Percentiles rank a stretch among this genome's conserved stretches.
Conservation (phyloP, 2,329 filamentous ascomycete species). For the Colletotrichum simmondsii region DNA sequence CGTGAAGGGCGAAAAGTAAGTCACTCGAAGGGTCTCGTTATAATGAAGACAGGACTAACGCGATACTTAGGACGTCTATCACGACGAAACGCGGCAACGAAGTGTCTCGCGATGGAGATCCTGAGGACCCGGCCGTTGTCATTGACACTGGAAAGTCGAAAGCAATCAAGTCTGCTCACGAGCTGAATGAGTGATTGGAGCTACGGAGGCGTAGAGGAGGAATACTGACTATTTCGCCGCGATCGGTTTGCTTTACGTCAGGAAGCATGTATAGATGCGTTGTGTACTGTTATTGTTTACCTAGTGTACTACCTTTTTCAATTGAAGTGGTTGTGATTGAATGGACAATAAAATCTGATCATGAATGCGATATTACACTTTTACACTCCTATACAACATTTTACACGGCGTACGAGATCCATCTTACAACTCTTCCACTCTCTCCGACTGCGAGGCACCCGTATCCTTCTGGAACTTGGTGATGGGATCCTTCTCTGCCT, state of each 20-base stretch:
- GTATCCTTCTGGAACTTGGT: slow-evolving; percentile 42
- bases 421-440: slow-evolving; percentile 20
- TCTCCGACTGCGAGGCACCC: background rate
- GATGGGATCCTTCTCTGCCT: slow-evolving; percentile 68
- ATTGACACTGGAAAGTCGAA: slow-evolving; percentile 51
- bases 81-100: slow-evolving; percentile 54
- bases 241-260: slow-evolving; percentile 37
- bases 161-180: slow-evolving; percentile 53
- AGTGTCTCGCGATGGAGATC: slow-evolving; percentile 51
- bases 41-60: background rate
- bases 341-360: too few relatives aligned
- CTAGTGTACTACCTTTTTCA: too few relatives aligned
- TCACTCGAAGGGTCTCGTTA: background rate
- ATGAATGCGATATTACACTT: background rate
- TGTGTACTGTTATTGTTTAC: background rate
- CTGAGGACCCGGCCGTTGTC: slow-evolving; percentile 55
- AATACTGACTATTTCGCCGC: background rate
- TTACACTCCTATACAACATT: background rate
- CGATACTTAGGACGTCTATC: slow-evolving; percentile 46
- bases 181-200: slow-evolving; percentile 44
- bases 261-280: background rate
- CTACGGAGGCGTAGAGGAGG: background rate
- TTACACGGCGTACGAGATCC: background rate
- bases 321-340: too few relatives aligned
- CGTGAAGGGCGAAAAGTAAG: slow-evolving; percentile 54